Percentiles rank a stretch among this genome's conserved stretches.
Evolutionary conservation across 2,329 filamentous ascomycete genomes (phyloP).

Genomic region (Fusarium foetens): DNA sequence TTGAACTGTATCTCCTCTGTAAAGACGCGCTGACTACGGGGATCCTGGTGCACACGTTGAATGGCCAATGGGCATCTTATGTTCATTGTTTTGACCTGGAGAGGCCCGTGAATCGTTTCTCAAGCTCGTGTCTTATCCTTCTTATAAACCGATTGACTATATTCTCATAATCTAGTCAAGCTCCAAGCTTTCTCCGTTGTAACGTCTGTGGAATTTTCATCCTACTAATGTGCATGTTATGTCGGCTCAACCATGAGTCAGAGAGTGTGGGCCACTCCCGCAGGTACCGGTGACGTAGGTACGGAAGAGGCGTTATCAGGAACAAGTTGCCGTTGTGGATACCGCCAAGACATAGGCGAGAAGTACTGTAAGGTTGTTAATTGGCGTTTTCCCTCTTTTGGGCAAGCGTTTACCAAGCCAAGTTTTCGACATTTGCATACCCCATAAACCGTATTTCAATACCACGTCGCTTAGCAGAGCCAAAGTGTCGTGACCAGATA

Average conservation of each 20-base stretch:
- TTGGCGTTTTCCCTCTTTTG: not conserved
- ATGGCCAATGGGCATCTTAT: too few species aligned
- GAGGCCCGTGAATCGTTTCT: too few species aligned
- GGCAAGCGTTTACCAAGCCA: not conserved
- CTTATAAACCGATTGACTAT: accelerated
- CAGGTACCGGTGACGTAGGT: not conserved
- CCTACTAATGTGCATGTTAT: not conserved
- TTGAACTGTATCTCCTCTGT: too few species aligned
- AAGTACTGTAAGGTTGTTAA: not conserved
- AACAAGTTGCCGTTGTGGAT: not conserved
- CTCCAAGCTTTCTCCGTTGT: not conserved
- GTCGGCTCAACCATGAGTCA: too few species aligned
- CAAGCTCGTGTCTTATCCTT: accelerated
- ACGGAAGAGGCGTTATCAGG: not conserved
- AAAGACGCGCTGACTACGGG: not conserved
- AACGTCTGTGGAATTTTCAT: not conserved
- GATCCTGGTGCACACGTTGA: not conserved
- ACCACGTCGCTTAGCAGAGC: not conserved
- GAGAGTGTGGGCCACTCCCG: not conserved
- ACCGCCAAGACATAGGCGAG: not conserved
- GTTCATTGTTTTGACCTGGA: accelerated
- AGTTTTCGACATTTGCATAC: not conserved
- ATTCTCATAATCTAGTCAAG: accelerated
- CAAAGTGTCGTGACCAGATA: not conserved
- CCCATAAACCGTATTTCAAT: not conserved